Percentiles rank a stretch among this genome's conserved stretches.
phyloP scores from a whole-genome alignment of 768 basidiomycete genomes.

The Boletus huronensis region DNA sequence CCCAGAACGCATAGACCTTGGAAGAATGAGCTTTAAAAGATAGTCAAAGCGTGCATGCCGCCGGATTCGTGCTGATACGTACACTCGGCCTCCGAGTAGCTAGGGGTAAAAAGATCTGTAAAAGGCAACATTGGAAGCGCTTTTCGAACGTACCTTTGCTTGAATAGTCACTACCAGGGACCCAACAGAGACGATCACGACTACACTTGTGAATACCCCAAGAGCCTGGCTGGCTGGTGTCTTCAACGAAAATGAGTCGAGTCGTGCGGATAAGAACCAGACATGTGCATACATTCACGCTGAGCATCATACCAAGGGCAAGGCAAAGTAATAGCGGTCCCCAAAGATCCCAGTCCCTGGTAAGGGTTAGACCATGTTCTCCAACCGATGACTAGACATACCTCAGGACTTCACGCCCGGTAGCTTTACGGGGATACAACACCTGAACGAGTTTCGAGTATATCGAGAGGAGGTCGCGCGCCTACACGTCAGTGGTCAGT shows the following conservation, averaged over 20 bases:
- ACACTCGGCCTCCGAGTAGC: conserved; percentile 85
- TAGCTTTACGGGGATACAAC: conserved; percentile 75
- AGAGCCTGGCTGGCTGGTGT: conserved; percentile 81
- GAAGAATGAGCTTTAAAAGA: conserved; percentile 74
- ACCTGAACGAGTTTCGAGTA: conserved; percentile 93
- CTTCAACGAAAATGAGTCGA: conserved; percentile 37
- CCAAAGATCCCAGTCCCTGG: conserved; percentile 97
- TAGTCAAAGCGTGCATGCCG: background rate
- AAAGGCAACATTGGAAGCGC: background rate
- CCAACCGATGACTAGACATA: conserved; percentile 28
- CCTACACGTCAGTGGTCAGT: conserved; percentile 42
- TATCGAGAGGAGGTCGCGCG: conserved; percentile 85
- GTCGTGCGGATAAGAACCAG: background rate
- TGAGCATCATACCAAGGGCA: conserved; percentile 77
- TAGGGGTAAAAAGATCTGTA: conserved; percentile 25
- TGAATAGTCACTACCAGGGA: conserved; percentile 93
- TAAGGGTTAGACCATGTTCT: conserved; percentile 1
- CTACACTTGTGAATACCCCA: conserved; percentile 89
- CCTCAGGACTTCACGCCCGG: conserved; percentile 79
- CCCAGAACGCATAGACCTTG: conserved; percentile 93
- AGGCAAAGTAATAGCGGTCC: conserved; percentile 86
- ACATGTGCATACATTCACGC: conserved; percentile 60
- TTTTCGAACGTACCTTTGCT: conserved; percentile 64
- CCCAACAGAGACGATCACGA: conserved; percentile 88
- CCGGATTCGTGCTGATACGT: conserved; percentile 24